phyloP scores from a whole-genome alignment of 192 early-diverging fungal species.

The Polychytrium aggregatum region DNA sequence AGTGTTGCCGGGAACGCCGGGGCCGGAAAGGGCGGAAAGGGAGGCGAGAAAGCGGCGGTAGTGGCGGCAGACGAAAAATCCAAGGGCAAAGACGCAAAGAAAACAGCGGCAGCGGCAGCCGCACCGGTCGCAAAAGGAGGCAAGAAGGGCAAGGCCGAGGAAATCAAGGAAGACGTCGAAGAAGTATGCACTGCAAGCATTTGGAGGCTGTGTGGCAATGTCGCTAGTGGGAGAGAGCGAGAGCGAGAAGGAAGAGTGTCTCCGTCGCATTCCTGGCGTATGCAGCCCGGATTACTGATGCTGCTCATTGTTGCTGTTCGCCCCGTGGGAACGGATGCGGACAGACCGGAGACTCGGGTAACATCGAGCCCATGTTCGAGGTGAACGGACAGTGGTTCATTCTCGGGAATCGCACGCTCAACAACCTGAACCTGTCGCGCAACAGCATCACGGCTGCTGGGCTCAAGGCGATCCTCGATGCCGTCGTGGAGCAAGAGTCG shows the following conservation, averaged over 20 bases:
- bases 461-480: constrained; percentile 25
- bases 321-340: not conserved
- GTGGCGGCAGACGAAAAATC: not conserved
- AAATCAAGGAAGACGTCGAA: constrained; percentile 36
- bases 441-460: constrained; percentile 28
- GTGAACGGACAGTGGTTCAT: constrained; percentile 35
- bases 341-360: too few species aligned
- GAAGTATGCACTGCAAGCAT: constrained; percentile 24
- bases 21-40: constrained; percentile 26
- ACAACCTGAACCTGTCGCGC: constrained; percentile 29
- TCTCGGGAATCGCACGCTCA: constrained; percentile 37
- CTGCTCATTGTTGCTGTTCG: not conserved
- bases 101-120: not conserved
- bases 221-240: too few species aligned
- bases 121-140: constrained; percentile 12
- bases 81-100: constrained; percentile 2
- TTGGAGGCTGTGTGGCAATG: too few species aligned
- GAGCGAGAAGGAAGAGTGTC: too few species aligned
- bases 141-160: constrained; percentile 39
- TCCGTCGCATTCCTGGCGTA: too few species aligned
- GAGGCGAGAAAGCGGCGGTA: constrained; percentile 3
- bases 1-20: constrained; percentile 1
- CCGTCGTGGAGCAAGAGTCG: constrained; percentile 32
- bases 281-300: not conserved
- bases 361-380: constrained; percentile 43